Evolutionary conservation across 2,329 filamentous ascomycete species (phyloP).

Genomic region (Endoconidiophora laricicola): DNA sequence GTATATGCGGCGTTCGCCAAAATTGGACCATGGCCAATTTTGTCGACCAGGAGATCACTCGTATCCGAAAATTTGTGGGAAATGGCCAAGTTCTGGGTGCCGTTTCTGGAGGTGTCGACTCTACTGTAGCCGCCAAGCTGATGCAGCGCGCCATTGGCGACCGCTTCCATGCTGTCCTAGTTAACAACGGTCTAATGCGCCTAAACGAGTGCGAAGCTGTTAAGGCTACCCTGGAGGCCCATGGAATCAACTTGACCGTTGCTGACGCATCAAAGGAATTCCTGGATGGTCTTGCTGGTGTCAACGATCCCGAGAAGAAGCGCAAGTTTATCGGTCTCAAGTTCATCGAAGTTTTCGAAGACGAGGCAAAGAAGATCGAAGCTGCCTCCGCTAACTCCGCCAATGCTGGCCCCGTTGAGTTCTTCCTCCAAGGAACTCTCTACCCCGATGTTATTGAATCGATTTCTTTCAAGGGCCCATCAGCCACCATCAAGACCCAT

Average conservation of each 20-base stretch:
- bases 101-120: constrained; percentile 61
- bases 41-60: constrained; percentile 58
- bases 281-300: constrained; percentile 56
- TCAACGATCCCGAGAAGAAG: constrained; percentile 70
- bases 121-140: constrained; percentile 70
- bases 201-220: constrained; percentile 72
- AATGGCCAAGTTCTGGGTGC: constrained; percentile 53
- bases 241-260: constrained; percentile 81
- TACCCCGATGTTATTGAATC: constrained; percentile 39
- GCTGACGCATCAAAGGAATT: constrained; percentile 67
- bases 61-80: constrained; percentile 71
- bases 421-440: constrained; percentile 70
- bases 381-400: constrained; percentile 45
- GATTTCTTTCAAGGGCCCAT: constrained; percentile 31
- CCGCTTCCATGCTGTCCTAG: constrained; percentile 68
- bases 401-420: constrained; percentile 61
- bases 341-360: constrained; percentile 55
- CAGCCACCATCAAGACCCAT: constrained; percentile 39
- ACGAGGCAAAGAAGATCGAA: constrained; percentile 39
- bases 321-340: constrained; percentile 74
- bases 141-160: constrained; percentile 74
- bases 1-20: constrained; percentile 59
- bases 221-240: constrained; percentile 57
- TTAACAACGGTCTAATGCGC: constrained; percentile 76
- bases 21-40: constrained; percentile 84